phyloP scores from a whole-genome alignment of 371 early-diverging fungal genomes.

The Syncephalastrum racemosum region DNA sequence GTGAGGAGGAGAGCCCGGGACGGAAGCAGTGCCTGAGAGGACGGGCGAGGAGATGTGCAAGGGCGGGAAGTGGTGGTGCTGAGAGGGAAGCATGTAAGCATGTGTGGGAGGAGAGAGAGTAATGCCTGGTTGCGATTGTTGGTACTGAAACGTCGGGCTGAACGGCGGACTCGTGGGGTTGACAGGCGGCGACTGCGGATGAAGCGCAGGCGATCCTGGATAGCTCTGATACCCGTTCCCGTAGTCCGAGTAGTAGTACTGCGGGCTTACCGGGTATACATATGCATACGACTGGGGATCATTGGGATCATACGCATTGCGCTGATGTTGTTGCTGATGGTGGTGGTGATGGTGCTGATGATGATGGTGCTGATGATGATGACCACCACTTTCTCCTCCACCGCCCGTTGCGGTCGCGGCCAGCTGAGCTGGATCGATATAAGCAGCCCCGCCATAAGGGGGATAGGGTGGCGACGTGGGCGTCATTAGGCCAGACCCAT shows the following conservation, averaged over 20 bases:
- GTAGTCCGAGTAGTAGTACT: constrained; percentile 46
- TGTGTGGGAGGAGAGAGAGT: constrained; percentile 41
- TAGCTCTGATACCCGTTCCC: constrained; percentile 44
- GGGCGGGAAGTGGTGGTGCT: constrained; percentile 41
- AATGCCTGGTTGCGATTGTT: constrained; percentile 33
- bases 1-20: constrained; percentile 41
- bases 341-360: constrained; percentile 5
- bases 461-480: constrained; percentile 45
- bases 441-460: constrained; percentile 31
- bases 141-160: constrained; percentile 37
- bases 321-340: constrained; percentile 11
- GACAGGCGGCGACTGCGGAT: constrained; percentile 43
- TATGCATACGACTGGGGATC: constrained; percentile 27
- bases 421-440: constrained; percentile 22
- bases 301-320: constrained; percentile 20
- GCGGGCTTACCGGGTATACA: constrained; percentile 49
- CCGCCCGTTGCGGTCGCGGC: constrained; percentile 15
- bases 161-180: constrained; percentile 47
- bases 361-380: constrained; percentile 11
- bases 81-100: constrained; percentile 40
- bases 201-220: constrained; percentile 45
- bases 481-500: constrained; percentile 11
- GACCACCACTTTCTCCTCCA: constrained; percentile 9
- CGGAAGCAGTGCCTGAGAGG: constrained; percentile 34
- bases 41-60: constrained; percentile 51